Base-by-base conservation (phyloP, 371 early-diverging fungal genomes). In the Apophysomyces trapeziformis region DNA sequence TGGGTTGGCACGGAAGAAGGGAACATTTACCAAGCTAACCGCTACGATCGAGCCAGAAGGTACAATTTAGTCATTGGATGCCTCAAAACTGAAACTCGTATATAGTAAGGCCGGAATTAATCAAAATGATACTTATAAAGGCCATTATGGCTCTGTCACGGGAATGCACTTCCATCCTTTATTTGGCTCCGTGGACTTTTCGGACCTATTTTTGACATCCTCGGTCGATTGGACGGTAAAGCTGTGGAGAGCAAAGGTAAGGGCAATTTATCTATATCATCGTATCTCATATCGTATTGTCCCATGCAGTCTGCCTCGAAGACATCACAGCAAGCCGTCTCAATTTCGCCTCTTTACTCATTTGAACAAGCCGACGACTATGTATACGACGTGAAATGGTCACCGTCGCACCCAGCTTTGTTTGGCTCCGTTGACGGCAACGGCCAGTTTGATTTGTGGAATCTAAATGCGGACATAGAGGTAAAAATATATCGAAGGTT, bases 1-100 rank as follows among this genome's bases (percentile, higher is more conserved):
- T 93, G 93, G 90, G 92, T 94, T n/a, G 99, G 99, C 38, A 97
- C 97, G 0, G 97, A 97, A 71, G 97, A 97, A 68, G 98, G 99
- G 58, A 85, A 80, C 68, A 83, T 95, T 0, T 95, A 95, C 70
- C 95, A 95, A 72, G 97, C 92, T 21, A 95, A 93, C 76, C 88
- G 97, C 60, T 94, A 93, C 76, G 98, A 94, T 61, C 88, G 96
- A 35, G 97, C 99, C 43, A 96, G 95, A 77, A 86, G 86, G 89
- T 89, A 76, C 63, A 32, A 13, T 2, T 13, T 32, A 16, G 39
- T 61, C 18, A 47, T 41, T 8, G 18, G 18, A 39, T 8, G 2
- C 60, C 46, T 21, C 11, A 26, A 26, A 38, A 37, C 58, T 38
- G 61, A 47, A 5, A 44, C 9, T 8, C 60, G 39, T 36, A 60